Base-by-base conservation (phyloP, 75 land plant species). In the Selaginella tamariscina region DNA sequence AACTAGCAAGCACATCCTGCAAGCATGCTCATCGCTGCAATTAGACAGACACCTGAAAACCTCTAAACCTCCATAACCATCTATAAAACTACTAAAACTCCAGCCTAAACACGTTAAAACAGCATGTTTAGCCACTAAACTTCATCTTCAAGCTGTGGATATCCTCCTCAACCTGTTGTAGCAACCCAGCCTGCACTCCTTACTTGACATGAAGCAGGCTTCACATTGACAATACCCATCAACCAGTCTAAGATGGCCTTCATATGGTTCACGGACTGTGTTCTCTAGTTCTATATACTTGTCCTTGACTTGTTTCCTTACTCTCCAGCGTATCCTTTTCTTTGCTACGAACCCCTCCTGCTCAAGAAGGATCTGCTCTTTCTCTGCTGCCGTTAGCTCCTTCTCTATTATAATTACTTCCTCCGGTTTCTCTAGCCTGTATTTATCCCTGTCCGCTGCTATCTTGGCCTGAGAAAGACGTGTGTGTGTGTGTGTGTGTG, bases 1-100 rank as follows among this genome's bases (percentile, higher is more conserved):
- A 59, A n/a, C 62, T 59, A 2, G 62, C 62, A n/a, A 59, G 62
- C 5, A 59, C 62, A n/a, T 59, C 62, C 62, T 59, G 62, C 5
- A 59, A 39, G 49, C 5, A 39, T 39, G 5, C 5, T 39, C 49
- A 39, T n/a, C n/a, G n/a, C n/a, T n/a, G n/a, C n/a, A n/a, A n/a
- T n/a, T n/a, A n/a, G n/a, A n/a, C n/a, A n/a, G n/a, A n/a, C n/a
- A n/a, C n/a, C n/a, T n/a, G n/a, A n/a, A n/a, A n/a, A n/a, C n/a
- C n/a, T n/a, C n/a, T n/a, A n/a, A n/a, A n/a, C n/a, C n/a, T n/a
- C n/a, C n/a, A n/a, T n/a, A n/a, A n/a, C n/a, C n/a, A n/a, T n/a
- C n/a, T n/a, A n/a, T n/a, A n/a, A n/a, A n/a, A n/a, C n/a, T n/a
- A n/a, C n/a, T n/a, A n/a, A n/a, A n/a, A n/a, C n/a, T n/a, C n/a